These are phyloP conservation scores for Takakia lepidozioides DNA, from an alignment of 225 moss, liverwort and hornwort genomes.

Conservation along the genomic window DNA sequence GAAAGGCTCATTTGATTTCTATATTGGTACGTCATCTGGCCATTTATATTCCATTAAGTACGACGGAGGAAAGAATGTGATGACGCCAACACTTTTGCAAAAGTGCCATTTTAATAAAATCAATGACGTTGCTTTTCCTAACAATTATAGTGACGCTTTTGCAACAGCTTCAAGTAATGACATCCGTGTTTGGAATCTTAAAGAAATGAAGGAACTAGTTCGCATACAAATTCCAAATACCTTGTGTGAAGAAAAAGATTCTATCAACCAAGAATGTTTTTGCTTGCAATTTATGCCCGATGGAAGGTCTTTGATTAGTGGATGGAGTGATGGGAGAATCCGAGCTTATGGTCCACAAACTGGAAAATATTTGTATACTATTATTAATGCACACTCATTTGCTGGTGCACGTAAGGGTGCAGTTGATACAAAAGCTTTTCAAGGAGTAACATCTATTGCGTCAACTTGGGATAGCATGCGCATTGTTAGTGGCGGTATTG, in stretches of 20 bases:
- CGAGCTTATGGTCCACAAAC: slow-evolving; percentile 85
- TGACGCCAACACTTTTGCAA: slow-evolving; percentile 60
- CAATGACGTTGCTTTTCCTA: slow-evolving; percentile 87
- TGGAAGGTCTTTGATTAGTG: slow-evolving; percentile 84
- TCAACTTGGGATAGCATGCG: slow-evolving; percentile 77
- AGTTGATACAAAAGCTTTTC: slow-evolving; percentile 63
- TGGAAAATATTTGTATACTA: slow-evolving; percentile 78
- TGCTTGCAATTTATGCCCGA: slow-evolving; percentile 89
- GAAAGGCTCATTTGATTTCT: slow-evolving; percentile 69
- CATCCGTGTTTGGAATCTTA: slow-evolving; percentile 76
- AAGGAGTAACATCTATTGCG: slow-evolving; percentile 77
- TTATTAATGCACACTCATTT: slow-evolving; percentile 77
- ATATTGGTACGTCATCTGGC: slow-evolving; percentile 61
- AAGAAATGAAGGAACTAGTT: slow-evolving; percentile 68
- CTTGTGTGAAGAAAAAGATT: slow-evolving; percentile 80
- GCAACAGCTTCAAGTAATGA: slow-evolving; percentile 78
- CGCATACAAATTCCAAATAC: slow-evolving; percentile 64
- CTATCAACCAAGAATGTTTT: slow-evolving; percentile 71
- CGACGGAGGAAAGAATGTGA: slow-evolving; percentile 59
- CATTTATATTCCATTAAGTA: slow-evolving; percentile 80
- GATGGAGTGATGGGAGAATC: slow-evolving; percentile 88
- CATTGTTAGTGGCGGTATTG: slow-evolving; percentile 83
- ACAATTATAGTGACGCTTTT: slow-evolving; percentile 74
- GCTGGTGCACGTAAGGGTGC: slow-evolving; percentile 65
- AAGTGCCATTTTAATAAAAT: slow-evolving; percentile 86